Evolutionary conservation across 1,139 yeast species (phyloP).

Genomic region (Debaryomycetaceae sp.): DNA sequence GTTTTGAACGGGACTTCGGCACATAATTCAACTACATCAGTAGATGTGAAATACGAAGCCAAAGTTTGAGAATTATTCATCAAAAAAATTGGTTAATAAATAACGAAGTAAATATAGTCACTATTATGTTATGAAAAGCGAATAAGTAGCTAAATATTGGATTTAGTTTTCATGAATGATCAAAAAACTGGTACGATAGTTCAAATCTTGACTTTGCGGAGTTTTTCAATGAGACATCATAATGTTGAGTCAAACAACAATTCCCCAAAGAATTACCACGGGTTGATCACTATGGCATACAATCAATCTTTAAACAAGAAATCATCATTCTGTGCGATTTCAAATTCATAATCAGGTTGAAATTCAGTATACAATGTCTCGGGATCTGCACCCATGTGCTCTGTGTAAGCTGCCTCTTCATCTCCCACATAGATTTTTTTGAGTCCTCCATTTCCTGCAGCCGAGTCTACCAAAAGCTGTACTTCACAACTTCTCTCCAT

Average conservation of each 20-base stretch:
- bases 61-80: background rate
- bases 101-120: too few relatives aligned
- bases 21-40: slow-evolving; percentile 2
- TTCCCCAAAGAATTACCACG: background rate
- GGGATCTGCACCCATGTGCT: slow-evolving; percentile 57
- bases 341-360: slow-evolving; percentile 53
- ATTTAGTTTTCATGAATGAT: too few relatives aligned
- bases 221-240: too few relatives aligned
- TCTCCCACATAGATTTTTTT: slow-evolving; percentile 43
- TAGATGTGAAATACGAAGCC: slow-evolving; percentile 1
- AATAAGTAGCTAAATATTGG: too few relatives aligned
- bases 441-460: slow-evolving; percentile 34
- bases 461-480: slow-evolving; percentile 71
- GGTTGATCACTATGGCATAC: background rate
- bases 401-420: slow-evolving; percentile 70
- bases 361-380: slow-evolving; percentile 71
- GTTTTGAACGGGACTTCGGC: slow-evolving; percentile 14
- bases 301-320: background rate
- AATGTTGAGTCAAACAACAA: too few relatives aligned
- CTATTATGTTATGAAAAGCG: too few relatives aligned
- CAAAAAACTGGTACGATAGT: too few relatives aligned
- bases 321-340: slow-evolving; percentile 8
- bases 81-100: too few relatives aligned
- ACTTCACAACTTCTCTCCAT: slow-evolving; percentile 69
- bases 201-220: too few relatives aligned